Evolutionary conservation across 2,329 filamentous ascomycete genomes (phyloP), one percentile per base, ranked within the genome.

Genomic region (Colletotrichum aenigma): DNA sequence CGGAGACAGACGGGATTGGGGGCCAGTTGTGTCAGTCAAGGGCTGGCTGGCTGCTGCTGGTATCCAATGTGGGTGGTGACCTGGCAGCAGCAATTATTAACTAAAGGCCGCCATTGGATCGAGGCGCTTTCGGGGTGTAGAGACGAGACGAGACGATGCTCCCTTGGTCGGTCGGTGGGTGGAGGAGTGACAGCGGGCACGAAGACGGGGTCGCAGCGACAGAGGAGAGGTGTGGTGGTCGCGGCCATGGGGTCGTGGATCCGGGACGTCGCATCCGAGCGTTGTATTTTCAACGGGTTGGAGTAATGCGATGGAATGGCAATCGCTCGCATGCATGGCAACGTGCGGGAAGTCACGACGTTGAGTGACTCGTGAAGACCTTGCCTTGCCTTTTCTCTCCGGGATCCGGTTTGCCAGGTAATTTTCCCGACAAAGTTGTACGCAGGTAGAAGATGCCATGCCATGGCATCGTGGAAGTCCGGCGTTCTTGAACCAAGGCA

Each of bases 121-220:
- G 28, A 60, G 58, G 36, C 58, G 21, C 61, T 36, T 15, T 28
- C 24, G 9, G 26, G 62, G 21, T 30, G 30, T 52, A n/a, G 38
- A 30, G 60, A 74, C 48, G 66, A 74, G 71, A 70, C 56, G 58
- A 68, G 34, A 61, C 65, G 70, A 74, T 70, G 48, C 38, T 65
- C 21, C 60, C 60, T 70, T 56, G 60, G 48, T 30, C 61, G 60
- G 43, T 58, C 58, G 43, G 64, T 43, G 64, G 21, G 38, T 70
- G 56, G 38, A 56, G 18, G 24, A 58, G 30, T 48, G 38, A 64
- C 66, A 72, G n/a, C 34, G 65, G 56, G 48, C 43, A 24, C 7
- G 28, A 28, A 26, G 24, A 65, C 34, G 61, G 60, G 69, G 69
- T 43, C 61, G 67, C 38, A 60, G 67, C 32, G 24, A 62, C 56